These are phyloP conservation scores for Gossypium davidsonii DNA, from an alignment of 441 rosid species.

Conservation along the genomic window DNA sequence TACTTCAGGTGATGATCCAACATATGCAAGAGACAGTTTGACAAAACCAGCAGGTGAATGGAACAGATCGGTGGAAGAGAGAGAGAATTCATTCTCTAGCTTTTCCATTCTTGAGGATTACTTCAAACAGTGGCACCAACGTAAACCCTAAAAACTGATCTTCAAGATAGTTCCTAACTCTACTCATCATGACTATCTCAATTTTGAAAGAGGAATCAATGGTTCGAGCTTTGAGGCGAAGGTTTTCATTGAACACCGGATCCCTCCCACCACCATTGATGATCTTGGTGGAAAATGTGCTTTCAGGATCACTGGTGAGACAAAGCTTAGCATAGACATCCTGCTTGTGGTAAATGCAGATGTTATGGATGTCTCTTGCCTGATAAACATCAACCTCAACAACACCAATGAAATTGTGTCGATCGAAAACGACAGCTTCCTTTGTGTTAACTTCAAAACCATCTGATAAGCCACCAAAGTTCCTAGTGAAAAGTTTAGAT, in stretches of 20 bases:
- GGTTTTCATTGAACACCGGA: slow-evolving; percentile 74
- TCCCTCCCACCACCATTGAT: slow-evolving; percentile 96
- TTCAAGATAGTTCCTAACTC: slow-evolving; percentile 93
- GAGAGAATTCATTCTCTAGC: slow-evolving; percentile 83
- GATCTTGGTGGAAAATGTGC: slow-evolving; percentile 68
- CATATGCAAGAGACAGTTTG: slow-evolving; percentile 65
- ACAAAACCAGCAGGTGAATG: slow-evolving; percentile 97
- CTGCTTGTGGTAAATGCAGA: slow-evolving; percentile 98
- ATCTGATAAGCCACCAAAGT: slow-evolving; percentile 1
- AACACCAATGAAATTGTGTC: slow-evolving; percentile 43
- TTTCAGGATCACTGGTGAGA: slow-evolving; percentile 81
- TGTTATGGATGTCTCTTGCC: slow-evolving; percentile 94
- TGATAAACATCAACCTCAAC: slow-evolving; percentile 78
- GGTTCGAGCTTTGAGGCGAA: slow-evolving; percentile 53
- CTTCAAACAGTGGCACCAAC: slow-evolving; percentile 81
- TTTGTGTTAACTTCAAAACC: slow-evolving; percentile 30
- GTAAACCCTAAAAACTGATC: slow-evolving; percentile 93
- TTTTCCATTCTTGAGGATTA: slow-evolving; percentile 55
- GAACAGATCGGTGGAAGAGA: slow-evolving; percentile 88
- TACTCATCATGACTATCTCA: slow-evolving; percentile 95
- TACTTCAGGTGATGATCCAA: slow-evolving; percentile 81
- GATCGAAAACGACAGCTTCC: slow-evolving; percentile 22
- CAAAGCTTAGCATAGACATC: slow-evolving; percentile 97
- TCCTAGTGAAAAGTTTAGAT: slow-evolving; percentile 28
- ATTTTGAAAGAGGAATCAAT: slow-evolving; percentile 75